Evolutionary conservation across 2,329 filamentous ascomycete genomes (phyloP).

Genomic region (Cladophialophora immunda): DNA sequence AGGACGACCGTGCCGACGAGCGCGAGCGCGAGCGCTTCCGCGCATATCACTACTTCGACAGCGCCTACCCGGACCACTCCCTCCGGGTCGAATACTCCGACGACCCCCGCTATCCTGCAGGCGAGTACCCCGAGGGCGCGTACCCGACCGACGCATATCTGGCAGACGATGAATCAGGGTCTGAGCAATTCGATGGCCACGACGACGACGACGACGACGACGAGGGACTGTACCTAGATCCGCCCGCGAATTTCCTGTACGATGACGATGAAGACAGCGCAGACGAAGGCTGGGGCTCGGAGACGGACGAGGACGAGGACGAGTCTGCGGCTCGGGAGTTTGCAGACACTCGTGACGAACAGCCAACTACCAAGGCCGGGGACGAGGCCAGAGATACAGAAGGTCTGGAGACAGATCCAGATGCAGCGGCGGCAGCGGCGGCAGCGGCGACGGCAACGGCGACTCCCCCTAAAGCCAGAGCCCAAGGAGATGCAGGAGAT

Average conservation of each 20-base stretch:
- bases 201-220: not conserved
- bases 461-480: not conserved
- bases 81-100: not conserved
- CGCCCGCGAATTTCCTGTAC: not conserved
- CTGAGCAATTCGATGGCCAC: not conserved
- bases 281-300: not conserved
- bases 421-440: not conserved
- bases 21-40: not conserved
- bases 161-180: not conserved
- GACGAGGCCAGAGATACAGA: not conserved
- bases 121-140: slow-evolving; percentile 1
- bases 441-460: not conserved
- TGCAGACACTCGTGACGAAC: not conserved
- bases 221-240: not conserved
- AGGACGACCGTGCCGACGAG: not conserved
- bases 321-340: not conserved
- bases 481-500: not conserved
- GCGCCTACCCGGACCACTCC: not conserved
- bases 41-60: not conserved
- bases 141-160: not conserved
- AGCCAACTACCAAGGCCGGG: not conserved
- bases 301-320: not conserved
- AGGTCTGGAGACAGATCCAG: too few relatives aligned
- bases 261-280: not conserved
- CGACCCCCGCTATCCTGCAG: not conserved